phyloP scores from a whole-genome alignment of 805 yeast species.

The Komagataella mondaviorum region DNA sequence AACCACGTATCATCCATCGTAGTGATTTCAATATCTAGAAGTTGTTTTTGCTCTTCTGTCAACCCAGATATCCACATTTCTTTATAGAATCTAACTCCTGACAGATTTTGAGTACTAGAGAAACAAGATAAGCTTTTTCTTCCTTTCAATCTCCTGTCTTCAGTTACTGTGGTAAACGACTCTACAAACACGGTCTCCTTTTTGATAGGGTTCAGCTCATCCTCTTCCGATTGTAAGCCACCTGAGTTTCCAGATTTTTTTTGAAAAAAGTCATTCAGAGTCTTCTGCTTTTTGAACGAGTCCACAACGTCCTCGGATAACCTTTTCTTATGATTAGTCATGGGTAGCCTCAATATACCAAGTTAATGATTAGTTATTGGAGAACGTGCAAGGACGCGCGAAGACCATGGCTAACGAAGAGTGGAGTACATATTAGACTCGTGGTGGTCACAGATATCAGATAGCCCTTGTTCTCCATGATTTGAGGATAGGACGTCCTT shows the following conservation, averaged over 20 bases:
- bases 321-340: not conserved
- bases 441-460: too few species aligned
- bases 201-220: not conserved
- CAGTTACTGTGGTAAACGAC: not conserved
- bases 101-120: not conserved
- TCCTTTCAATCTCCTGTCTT: not conserved
- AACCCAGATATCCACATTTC: conserved; percentile 34
- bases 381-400: not conserved
- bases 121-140: not conserved
- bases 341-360: not conserved
- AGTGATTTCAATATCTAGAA: conserved; percentile 53
- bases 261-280: not conserved
- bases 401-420: not conserved
- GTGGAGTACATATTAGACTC: too few species aligned
- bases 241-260: too few species aligned
- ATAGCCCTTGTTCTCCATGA: too few species aligned
- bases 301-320: not conserved
- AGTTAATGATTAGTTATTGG: not conserved
- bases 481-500: too few species aligned
- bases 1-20: conserved; percentile 77
- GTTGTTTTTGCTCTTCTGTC: conserved; percentile 28
- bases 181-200: not conserved
- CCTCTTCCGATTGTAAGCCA: not conserved
- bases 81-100: conserved; percentile 26
- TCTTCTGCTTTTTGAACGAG: not conserved